These are phyloP conservation scores for Pyracantha coccinea DNA, from an alignment of 331 rosid genomes.

Conservation along the genomic window DNA sequence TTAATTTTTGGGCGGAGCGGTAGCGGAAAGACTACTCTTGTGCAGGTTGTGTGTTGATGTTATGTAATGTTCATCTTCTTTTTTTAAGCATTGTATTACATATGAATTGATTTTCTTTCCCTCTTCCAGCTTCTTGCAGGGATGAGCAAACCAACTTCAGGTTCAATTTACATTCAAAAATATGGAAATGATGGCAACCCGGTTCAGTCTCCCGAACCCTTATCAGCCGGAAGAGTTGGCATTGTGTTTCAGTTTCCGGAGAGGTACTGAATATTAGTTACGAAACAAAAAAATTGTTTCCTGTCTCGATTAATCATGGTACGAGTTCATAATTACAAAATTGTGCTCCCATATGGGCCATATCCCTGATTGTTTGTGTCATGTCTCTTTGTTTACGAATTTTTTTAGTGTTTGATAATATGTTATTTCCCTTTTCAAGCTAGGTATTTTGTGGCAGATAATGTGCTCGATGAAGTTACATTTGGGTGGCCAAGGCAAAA, in stretches of 20 bases:
- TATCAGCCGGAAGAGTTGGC: conserved; percentile 76
- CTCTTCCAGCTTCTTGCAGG: conserved; percentile 79
- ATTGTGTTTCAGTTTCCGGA: conserved; percentile 94
- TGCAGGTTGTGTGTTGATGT: conserved; percentile 45
- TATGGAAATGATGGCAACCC: conserved; percentile 66
- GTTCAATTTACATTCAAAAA: conserved; percentile 62
- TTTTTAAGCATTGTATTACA: background rate
- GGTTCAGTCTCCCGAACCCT: conserved; percentile 41
- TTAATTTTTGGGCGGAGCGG: conserved; percentile 87
- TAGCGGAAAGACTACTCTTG: conserved; percentile 87
- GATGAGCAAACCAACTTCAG: conserved; percentile 75
- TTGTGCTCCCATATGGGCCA: background rate
- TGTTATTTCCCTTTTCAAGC: conserved; percentile 13
- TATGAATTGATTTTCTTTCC: background rate
- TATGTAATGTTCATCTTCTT: background rate
- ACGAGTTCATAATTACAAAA: background rate
- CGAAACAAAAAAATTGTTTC: background rate
- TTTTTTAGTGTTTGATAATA: background rate
- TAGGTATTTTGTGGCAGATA: conserved; percentile 72
- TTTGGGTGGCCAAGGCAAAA: conserved; percentile 95
- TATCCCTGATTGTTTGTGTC: background rate
- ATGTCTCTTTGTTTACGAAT: background rate
- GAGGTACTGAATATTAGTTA: conserved; percentile 40
- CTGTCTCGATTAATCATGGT: background rate
- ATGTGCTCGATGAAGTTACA: conserved; percentile 84